These are phyloP conservation scores for Rhizophagus clarus DNA, from an alignment of 192 early-diverging fungal species.

Conservation along the genomic window DNA sequence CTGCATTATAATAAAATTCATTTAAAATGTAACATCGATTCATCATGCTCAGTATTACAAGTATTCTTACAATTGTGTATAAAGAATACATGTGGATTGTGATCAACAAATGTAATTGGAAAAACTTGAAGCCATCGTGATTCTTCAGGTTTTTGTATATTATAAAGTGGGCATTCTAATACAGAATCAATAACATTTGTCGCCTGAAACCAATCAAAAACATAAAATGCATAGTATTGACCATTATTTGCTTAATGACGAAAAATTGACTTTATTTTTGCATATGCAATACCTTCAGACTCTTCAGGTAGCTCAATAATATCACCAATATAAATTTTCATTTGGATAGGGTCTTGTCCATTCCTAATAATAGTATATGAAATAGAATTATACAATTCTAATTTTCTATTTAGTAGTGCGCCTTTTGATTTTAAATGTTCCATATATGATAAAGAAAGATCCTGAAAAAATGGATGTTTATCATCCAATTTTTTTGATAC, in stretches of 20 bases:
- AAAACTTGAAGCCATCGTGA: background rate
- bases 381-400: slow-evolving; percentile 20
- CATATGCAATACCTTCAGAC: background rate
- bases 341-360: background rate
- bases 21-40: background rate
- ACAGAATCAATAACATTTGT: background rate
- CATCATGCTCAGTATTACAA: background rate
- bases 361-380: background rate
- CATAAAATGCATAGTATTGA: background rate
- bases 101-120: background rate
- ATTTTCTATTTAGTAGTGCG: background rate
- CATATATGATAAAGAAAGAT: background rate
- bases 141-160: background rate
- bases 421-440: background rate
- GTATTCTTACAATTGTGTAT: background rate
- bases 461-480: background rate
- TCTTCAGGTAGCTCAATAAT: background rate
- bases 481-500: background rate
- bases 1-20: slow-evolving; percentile 2
- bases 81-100: background rate
- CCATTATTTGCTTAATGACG: background rate
- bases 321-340: background rate
- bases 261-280: slow-evolving; percentile 10
- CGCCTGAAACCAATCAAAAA: background rate
- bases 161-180: background rate